These are phyloP conservation scores for Adansonia grandidieri DNA, from an alignment of 441 rosid species.

Conservation along the genomic window DNA sequence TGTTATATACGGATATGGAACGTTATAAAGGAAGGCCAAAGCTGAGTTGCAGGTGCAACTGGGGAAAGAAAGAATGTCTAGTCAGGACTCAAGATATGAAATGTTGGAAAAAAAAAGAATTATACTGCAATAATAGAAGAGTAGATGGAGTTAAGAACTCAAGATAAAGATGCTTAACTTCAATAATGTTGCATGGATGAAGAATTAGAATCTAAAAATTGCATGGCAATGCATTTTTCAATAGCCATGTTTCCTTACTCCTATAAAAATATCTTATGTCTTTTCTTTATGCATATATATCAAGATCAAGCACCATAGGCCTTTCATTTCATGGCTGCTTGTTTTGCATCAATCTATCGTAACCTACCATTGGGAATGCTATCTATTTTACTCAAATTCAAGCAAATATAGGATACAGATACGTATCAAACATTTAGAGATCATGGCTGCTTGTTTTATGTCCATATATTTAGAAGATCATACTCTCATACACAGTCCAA, in stretches of 20 bases:
- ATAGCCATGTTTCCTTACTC: slow-evolving; percentile 20
- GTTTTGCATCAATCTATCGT: not conserved
- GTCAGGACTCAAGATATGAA: slow-evolving; percentile 45
- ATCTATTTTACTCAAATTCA: not conserved
- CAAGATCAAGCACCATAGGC: no score
- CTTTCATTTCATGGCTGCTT: not conserved
- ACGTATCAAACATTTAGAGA: no score
- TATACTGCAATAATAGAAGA: slow-evolving; percentile 50
- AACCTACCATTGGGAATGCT: not conserved
- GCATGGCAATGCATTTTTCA: slow-evolving; percentile 35
- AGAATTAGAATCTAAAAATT: slow-evolving; percentile 52
- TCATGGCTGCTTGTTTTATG: no score
- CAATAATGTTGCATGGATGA: slow-evolving; percentile 58
- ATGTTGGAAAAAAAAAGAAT: slow-evolving; percentile 34
- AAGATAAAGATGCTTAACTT: slow-evolving; percentile 65
- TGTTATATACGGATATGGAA: not conserved
- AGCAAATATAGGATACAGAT: no score
- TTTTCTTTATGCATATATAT: not conserved
- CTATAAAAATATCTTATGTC: no score
- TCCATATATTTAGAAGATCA: not conserved
- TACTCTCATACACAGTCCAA: no score
- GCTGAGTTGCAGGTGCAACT: slow-evolving; percentile 38
- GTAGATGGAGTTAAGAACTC: slow-evolving; percentile 38
- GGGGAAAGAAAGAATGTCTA: slow-evolving; percentile 42
- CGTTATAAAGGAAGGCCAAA: slow-evolving; percentile 34